Evolutionary conservation across 2,329 filamentous ascomycete species (phyloP).

Genomic region (Decorospora gaudefroyi): DNA sequence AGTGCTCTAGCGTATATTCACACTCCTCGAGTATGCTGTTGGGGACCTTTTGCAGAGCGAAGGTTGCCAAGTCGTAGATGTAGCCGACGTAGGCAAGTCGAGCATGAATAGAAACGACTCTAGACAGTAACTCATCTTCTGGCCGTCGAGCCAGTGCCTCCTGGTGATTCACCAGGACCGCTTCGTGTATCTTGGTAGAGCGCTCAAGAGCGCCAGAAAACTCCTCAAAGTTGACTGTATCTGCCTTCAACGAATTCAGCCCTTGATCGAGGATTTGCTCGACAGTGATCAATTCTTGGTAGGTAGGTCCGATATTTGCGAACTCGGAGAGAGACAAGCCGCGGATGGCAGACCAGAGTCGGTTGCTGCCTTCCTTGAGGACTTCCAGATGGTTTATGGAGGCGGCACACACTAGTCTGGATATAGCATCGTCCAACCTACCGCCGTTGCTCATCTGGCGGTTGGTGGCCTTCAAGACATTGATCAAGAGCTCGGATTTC

Average conservation of each 20-base stretch:
- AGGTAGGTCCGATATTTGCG: constrained; percentile 73
- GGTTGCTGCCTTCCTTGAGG: constrained; percentile 80
- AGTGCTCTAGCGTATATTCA: constrained; percentile 50
- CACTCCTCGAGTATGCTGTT: constrained; percentile 9
- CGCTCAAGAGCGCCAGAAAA: constrained; percentile 78
- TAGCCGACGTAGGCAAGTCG: constrained; percentile 28
- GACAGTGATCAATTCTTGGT: constrained; percentile 88
- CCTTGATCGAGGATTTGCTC: constrained; percentile 86
- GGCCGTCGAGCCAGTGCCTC: constrained; percentile 23
- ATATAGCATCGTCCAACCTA: constrained; percentile 77
- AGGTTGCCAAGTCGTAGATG: constrained; percentile 24
- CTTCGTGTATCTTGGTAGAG: constrained; percentile 28
- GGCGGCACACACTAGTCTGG: constrained; percentile 65
- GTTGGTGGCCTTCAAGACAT: constrained; percentile 22
- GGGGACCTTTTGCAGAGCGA: constrained; percentile 14
- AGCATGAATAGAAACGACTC: constrained; percentile 27
- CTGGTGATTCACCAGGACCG: constrained; percentile 21
- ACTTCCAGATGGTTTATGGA: constrained; percentile 83
- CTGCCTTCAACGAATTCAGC: constrained; percentile 80
- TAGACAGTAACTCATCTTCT: constrained; percentile 35
- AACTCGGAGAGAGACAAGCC: constrained; percentile 80
- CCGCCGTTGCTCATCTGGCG: constrained; percentile 69
- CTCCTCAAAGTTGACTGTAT: constrained; percentile 83
- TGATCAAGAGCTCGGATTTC: constrained; percentile 63
- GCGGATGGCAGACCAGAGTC: constrained; percentile 79